A percentile compares a stretch with the other conserved stretches of the same genome.
These are phyloP conservation scores for Myriangium duriaei DNA, from an alignment of 2,329 filamentous ascomycete species.

Conservation along the genomic window DNA sequence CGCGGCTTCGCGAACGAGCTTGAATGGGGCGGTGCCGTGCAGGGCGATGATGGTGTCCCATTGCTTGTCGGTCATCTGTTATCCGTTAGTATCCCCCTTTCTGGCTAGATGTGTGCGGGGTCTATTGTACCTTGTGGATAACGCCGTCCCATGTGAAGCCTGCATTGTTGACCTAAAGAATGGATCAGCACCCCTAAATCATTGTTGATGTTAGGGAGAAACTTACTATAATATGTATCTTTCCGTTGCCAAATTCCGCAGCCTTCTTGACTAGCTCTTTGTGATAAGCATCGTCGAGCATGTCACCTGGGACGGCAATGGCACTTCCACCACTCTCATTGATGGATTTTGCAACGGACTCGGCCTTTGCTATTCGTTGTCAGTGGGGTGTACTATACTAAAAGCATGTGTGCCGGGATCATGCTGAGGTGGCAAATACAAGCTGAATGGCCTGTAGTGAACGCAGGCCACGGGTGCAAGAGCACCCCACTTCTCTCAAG, in stretches of 20 bases:
- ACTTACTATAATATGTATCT: constrained; percentile 65
- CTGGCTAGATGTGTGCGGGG: background rate
- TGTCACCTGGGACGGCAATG: constrained; percentile 62
- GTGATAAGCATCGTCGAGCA: constrained; percentile 60
- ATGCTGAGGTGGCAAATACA: too few relatives aligned
- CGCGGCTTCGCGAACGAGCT: constrained; percentile 64
- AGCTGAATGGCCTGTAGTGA: background rate
- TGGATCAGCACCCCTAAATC: background rate
- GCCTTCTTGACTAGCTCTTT: constrained; percentile 58
- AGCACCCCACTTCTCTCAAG: too few relatives aligned
- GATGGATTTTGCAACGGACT: constrained; percentile 56
- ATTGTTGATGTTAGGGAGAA: background rate
- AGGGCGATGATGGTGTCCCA: constrained; percentile 79
- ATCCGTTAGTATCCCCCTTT: constrained; percentile 12
- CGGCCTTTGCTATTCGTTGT: constrained; percentile 47
- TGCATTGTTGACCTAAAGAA: constrained; percentile 67
- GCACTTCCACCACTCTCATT: constrained; percentile 54
- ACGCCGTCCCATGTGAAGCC: constrained; percentile 90
- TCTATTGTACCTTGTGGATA: constrained; percentile 57
- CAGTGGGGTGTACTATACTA: background rate
- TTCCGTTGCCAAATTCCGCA: constrained; percentile 69
- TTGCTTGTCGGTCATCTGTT: constrained; percentile 69
- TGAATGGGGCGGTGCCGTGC: constrained; percentile 77
- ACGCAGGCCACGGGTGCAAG: too few relatives aligned
- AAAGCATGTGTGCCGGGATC: too few relatives aligned